Evolutionary conservation across 2,329 filamentous ascomycete species (phyloP), one percentile per base, ranked within the genome.

Genomic region (Sordariomycetes sp.): DNA sequence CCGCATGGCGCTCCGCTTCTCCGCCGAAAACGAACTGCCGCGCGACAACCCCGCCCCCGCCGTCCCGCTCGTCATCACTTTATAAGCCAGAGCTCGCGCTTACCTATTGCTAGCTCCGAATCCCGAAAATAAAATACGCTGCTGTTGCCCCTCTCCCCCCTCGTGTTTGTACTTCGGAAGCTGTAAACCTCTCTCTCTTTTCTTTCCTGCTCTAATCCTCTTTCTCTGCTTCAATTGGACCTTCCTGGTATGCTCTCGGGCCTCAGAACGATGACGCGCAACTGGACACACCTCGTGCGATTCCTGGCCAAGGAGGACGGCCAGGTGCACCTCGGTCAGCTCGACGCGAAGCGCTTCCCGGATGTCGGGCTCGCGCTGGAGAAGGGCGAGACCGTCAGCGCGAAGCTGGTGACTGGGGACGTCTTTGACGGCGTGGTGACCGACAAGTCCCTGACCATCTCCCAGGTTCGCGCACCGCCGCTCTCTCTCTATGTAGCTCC

Each of bases 221-320:
- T 4, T n/a, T 46, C 40, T 46, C n/a, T 14, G 10, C 40, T 18
- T n/a, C 28, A 32, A 32, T 18, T 46, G 16, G 8, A 18, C 40
- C 16, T 16, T 46, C 46, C 35, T 50, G 7, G 22, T 24, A 57
- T 57, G 55, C 25, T 57, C 16, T 28, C 55, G 8, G 43, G 43
- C 43, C 43, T 57, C 34, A 48, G 43, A 28, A 58, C 55, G 58
- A 63, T 63, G 62, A 55, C 61, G 22, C 58, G 64, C 43, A 67
- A 66, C 59, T 73, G 72, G 70, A 74, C 70, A 37, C 71, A 71
- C 51, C 69, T 75, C 53, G 69, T 72, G 57, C 71, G 72, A 54
- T 75, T 75, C 63, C 64, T 74, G 34, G 72, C 72, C 35, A 64
- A 67, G 55, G 72, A 74, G 64, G 72, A 74, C 59, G 70, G 71